Conservation (phyloP, 768 basidiomycete species). For the Suillus variegatus region DNA sequence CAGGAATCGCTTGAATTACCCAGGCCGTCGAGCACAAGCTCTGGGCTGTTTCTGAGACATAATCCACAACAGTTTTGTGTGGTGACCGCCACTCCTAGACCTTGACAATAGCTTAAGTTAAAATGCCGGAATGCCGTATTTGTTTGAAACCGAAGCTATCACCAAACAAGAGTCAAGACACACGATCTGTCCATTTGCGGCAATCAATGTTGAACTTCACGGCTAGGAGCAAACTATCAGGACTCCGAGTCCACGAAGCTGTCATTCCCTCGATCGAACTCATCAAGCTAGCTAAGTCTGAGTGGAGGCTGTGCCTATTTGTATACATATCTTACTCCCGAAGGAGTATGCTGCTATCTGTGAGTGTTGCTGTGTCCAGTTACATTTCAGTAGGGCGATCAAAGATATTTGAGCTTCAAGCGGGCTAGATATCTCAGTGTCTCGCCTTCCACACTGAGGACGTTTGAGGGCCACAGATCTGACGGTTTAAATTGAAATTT, state of each 20-base stretch:
- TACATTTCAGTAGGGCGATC: neutral
- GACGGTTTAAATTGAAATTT: neutral
- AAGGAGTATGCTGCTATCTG: neutral
- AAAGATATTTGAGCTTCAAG: neutral
- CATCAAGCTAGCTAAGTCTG: neutral
- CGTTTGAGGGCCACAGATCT: neutral
- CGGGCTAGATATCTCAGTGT: neutral
- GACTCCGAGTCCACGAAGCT: neutral
- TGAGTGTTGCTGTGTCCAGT: neutral
- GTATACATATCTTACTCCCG: constrained; percentile 1
- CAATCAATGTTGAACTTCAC: neutral
- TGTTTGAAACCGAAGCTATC: constrained; percentile 2
- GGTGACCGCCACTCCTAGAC: no score
- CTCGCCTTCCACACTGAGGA: neutral
- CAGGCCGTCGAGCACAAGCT: no score
- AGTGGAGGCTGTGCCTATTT: neutral
- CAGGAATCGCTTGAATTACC: no score
- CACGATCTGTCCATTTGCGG: neutral
- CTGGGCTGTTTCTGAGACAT: no score
- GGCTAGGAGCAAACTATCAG: neutral
- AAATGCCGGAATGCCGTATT: no score
- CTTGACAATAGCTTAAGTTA: no score
- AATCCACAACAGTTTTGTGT: no score
- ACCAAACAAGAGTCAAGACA: constrained; percentile 13
- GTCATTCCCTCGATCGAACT: neutral